Evolutionary conservation across 2,329 filamentous ascomycete species (phyloP).

Genomic region (Ceratocystis colombiana): DNA sequence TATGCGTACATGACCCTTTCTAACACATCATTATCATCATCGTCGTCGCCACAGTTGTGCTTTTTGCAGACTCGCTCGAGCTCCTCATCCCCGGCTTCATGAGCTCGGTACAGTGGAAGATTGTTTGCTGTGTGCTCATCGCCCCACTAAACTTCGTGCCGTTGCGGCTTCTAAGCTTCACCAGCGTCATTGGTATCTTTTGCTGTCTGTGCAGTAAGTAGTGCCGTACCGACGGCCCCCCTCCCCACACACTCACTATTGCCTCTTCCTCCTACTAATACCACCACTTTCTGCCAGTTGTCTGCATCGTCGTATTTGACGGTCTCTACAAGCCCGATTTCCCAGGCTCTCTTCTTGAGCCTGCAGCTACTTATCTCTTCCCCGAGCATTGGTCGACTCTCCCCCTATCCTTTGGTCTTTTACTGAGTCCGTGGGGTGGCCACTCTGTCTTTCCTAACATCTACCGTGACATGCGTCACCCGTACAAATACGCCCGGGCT

Average conservation of each 20-base stretch:
- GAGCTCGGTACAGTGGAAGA: slow-evolving; percentile 67
- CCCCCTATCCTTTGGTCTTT: slow-evolving; percentile 76
- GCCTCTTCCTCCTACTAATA: no score
- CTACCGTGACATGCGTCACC: slow-evolving; percentile 58
- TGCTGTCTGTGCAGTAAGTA: slow-evolving; percentile 76
- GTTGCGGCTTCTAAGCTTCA: slow-evolving; percentile 73
- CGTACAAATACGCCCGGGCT: slow-evolving; percentile 66
- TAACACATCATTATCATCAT: not conserved
- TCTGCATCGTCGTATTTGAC: slow-evolving; percentile 72
- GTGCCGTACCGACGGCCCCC: not conserved
- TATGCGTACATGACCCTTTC: not conserved
- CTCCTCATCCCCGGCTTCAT: slow-evolving; percentile 61
- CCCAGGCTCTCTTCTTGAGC: slow-evolving; percentile 75
- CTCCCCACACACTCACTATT: no score
- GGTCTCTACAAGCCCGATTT: slow-evolving; percentile 70
- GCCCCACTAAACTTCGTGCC: slow-evolving; percentile 78
- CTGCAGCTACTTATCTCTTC: slow-evolving; percentile 69
- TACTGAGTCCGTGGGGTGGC: slow-evolving; percentile 66
- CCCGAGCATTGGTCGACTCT: slow-evolving; percentile 79
- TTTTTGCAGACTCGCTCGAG: slow-evolving; percentile 86
- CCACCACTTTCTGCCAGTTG: slow-evolving; percentile 44
- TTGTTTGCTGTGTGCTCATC: slow-evolving; percentile 67
- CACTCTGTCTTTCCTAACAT: slow-evolving; percentile 71
- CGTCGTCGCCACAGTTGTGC: slow-evolving; percentile 45
- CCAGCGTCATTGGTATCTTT: slow-evolving; percentile 84